Evolutionary conservation across 2,329 filamentous ascomycete species (phyloP), one percentile per base, ranked within the genome.

Genomic region (Fusarium stilboides): DNA sequence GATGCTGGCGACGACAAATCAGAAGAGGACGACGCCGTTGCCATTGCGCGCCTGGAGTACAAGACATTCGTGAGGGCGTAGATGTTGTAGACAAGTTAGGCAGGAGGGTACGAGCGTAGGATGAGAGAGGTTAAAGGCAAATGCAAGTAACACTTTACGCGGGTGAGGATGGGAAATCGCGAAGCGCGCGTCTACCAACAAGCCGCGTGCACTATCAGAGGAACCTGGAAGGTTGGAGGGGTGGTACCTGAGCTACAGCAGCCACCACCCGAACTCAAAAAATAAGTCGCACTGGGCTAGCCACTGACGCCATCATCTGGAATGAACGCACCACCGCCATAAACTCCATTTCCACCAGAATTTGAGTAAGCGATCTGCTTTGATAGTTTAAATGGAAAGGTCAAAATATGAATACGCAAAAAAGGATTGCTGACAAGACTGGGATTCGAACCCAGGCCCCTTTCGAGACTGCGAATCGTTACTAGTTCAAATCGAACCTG

Each of bases 1-100:
- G 80, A 80, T 36, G 63, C 46, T 45, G 75, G 75, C 22, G 77
- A 78, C 43, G 79, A 80, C 28, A 66, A 51, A 47, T 62, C 63
- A 8, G 68, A 57, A 56, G 71, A 78, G 28, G 62, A 53, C 51
- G 69, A 57, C 42, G 63, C 60, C 24, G 61, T 59, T 57, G 59
- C 65, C 73, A 75, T 75, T 59, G 51, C 65, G 66, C 26, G 26
- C 57, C 65, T n/a, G 44, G 47, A 49, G 45, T 42, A 40, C 49
- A 49, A 57, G 49, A 62, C 64, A 72, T 73, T 50, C 58, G 58
- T 50, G 44, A 55, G 49, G 34, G 19, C 37, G 36, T 47, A 33
- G 26, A 33, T 22, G 34, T 42, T 58, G 44, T 45, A 17, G 15
- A n/a, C 44, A 22, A 17, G 15, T 15, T 28, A 40, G 34, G 46